Conservation (phyloP, 1,139 yeast genomes). For the Candida tropicalis region DNA sequence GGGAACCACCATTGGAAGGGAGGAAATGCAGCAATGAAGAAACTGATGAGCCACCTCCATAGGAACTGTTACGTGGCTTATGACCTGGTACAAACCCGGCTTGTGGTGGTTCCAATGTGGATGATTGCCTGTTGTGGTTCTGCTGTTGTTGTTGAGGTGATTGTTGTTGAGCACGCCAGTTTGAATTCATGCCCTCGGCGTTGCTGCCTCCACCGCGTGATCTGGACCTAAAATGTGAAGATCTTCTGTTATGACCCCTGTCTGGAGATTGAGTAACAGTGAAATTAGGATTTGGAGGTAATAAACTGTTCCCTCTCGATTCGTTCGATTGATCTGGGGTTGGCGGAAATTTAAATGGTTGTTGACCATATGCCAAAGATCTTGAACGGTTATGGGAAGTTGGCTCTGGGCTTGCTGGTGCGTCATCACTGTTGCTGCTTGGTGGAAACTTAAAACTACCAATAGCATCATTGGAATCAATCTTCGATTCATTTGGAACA, state of each 20-base stretch:
- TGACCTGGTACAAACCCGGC: slow-evolving; percentile 76
- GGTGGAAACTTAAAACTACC: slow-evolving; percentile 43
- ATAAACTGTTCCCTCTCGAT: slow-evolving; percentile 22
- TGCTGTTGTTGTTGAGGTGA: slow-evolving; percentile 15
- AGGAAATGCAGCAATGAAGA: slow-evolving; percentile 56
- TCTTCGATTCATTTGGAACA: slow-evolving; percentile 19
- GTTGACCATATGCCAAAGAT: slow-evolving; percentile 50
- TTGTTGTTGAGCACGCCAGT: slow-evolving; percentile 61
- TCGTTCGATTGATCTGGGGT: slow-evolving; percentile 12
- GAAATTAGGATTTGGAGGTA: slow-evolving; percentile 53
- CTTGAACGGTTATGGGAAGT: slow-evolving; percentile 34
- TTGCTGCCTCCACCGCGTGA: slow-evolving; percentile 59
- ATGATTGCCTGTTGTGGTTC: slow-evolving; percentile 28
- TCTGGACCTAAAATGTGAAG: slow-evolving; percentile 57
- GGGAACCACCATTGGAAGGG: slow-evolving; percentile 22
- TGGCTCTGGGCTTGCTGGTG: slow-evolving; percentile 22
- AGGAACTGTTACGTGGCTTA: slow-evolving; percentile 66
- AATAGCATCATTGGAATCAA: slow-evolving; percentile 22
- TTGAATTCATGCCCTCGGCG: slow-evolving; percentile 51
- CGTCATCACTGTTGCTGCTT: slow-evolving; percentile 2
- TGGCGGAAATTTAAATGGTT: slow-evolving; percentile 44
- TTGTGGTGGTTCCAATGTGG: slow-evolving; percentile 51
- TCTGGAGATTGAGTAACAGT: slow-evolving; percentile 44
- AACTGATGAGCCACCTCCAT: slow-evolving; percentile 60
- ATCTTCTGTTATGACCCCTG: slow-evolving; percentile 43